phyloP scores from a whole-genome alignment of 2,329 filamentous ascomycete genomes.

The Gremmenia infestans region DNA sequence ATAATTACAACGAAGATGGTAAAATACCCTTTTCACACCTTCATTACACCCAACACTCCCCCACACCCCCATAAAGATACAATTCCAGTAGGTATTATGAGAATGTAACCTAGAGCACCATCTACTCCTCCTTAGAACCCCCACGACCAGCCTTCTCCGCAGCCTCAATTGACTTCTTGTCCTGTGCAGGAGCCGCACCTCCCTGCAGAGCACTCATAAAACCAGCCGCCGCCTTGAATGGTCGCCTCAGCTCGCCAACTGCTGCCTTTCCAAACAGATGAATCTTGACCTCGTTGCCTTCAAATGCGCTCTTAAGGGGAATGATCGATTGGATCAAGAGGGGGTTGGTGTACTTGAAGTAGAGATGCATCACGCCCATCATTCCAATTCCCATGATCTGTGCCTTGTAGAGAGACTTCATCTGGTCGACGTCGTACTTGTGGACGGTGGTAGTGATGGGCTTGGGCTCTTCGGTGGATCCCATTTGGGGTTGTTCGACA shows the following conservation, averaged over 20 bases:
- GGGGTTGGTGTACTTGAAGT: constrained; percentile 99
- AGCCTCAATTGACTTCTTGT: constrained; percentile 82
- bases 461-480: constrained; percentile 89
- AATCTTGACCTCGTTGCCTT: constrained; percentile 95
- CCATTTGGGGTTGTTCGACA: constrained; percentile 91
- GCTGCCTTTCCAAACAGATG: constrained; percentile 85
- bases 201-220: constrained; percentile 76
- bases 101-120: background rate
- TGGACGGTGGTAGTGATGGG: constrained; percentile 94
- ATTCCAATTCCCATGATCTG: constrained; percentile 96
- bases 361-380: constrained; percentile 98
- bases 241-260: constrained; percentile 84
- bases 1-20: constrained; percentile 3
- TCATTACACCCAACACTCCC: background rate
- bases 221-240: constrained; percentile 83
- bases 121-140: constrained; percentile 65
- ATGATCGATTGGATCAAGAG: constrained; percentile 98
- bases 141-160: constrained; percentile 71
- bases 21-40: background rate
- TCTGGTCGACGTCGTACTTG: constrained; percentile 86
- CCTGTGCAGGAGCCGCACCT: constrained; percentile 68
- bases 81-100: background rate
- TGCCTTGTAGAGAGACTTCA: constrained; percentile 78
- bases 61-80: background rate
- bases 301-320: constrained; percentile 90